Percentiles rank a stretch among this genome's conserved stretches.
Conservation (phyloP, 2,329 filamentous ascomycete genomes). For the Pestalotiopsis sp. region DNA sequence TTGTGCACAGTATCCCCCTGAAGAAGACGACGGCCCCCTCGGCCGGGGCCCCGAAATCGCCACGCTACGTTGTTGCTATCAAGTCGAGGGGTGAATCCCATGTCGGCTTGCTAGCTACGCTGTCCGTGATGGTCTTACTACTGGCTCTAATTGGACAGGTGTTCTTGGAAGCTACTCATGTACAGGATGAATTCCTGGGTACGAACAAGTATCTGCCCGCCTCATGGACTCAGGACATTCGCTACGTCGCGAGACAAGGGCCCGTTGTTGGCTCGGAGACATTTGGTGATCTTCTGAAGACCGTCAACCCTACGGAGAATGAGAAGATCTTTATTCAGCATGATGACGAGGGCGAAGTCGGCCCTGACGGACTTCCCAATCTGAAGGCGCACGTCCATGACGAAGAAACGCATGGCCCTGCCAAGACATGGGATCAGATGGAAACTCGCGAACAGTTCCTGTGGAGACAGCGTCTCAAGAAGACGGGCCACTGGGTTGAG, state of each 20-base stretch:
- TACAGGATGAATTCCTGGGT: conserved; percentile 58
- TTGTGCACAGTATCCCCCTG: conserved; percentile 79
- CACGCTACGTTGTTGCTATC: conserved; percentile 71
- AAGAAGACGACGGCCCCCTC: conserved; percentile 38
- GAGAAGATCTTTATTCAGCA: conserved; percentile 42
- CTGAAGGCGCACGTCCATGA: conserved; percentile 49
- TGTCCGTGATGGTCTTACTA: conserved; percentile 59
- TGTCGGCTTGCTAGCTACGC: conserved; percentile 52
- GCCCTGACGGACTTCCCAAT: conserved; percentile 24
- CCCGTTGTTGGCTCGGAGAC: conserved; percentile 35
- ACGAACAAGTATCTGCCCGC: conserved; percentile 57
- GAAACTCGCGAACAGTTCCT: conserved; percentile 59
- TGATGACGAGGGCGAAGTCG: conserved; percentile 25
- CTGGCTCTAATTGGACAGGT: conserved; percentile 66
- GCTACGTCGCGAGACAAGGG: conserved; percentile 15
- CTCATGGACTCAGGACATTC: conserved; percentile 30
- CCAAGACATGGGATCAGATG: conserved; percentile 73
- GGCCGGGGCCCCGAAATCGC: conserved; percentile 46
- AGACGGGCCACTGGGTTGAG: conserved; percentile 79
- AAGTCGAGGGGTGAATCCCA: conserved; percentile 56
- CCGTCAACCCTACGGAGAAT: conserved; percentile 29
- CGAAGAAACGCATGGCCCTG: conserved; percentile 49
- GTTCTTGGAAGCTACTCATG: conserved; percentile 64
- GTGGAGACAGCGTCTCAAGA: conserved; percentile 71
- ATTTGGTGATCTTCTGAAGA: conserved; percentile 37